Base-by-base conservation (phyloP, 495 filamentous ascomycete genomes). In the Penicillium silybi region DNA sequence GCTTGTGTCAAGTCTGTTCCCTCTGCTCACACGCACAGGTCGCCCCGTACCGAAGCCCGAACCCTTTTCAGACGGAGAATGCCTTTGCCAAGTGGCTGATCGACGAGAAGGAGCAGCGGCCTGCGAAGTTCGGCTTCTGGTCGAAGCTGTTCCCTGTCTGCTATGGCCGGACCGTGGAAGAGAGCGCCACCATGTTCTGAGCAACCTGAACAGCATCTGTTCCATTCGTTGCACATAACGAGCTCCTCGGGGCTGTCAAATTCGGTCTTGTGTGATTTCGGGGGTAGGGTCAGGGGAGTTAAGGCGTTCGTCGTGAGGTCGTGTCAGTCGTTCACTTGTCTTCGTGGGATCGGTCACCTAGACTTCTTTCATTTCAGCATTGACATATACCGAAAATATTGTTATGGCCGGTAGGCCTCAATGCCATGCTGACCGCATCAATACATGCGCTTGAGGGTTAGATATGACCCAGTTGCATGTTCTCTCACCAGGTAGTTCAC, bases 41-140 rank as follows among this genome's bases (percentile, higher is more conserved):
- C 20, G 61, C 57, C 17, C 56, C 58, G 6, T 64, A 69, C 49
- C 71, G 71, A 41, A 74, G 69, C 23, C 45, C 50, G 15, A 63
- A 67, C 25, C 64, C 71, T 3, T 66, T 57, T 39, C 52, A 57
- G 41, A 69, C 68, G 2, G 71, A 71, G 44, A 50, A 41, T 25
- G 20, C 50, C 7, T 74, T 74, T 43, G 71, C 71, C 41, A 54
- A 54, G 18, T 73, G 68, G 66, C 55, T 74, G 22, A 50, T 69
- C 15, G 52, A 59, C 9, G 48, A 62, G 27, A 63, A 58, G 48
- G 57, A 65, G 17, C 52, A 38, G 10, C 54, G 54, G 27, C 54
- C 63, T 3, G 51, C 44, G 6, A 39, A 67, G 53, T 73, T 61
- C 48, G 48, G 18, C 3, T 73, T 73, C 45, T 73, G 71, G 71